phyloP scores from a whole-genome alignment of 768 basidiomycete genomes.

The Candolleomyces efflorescens region DNA sequence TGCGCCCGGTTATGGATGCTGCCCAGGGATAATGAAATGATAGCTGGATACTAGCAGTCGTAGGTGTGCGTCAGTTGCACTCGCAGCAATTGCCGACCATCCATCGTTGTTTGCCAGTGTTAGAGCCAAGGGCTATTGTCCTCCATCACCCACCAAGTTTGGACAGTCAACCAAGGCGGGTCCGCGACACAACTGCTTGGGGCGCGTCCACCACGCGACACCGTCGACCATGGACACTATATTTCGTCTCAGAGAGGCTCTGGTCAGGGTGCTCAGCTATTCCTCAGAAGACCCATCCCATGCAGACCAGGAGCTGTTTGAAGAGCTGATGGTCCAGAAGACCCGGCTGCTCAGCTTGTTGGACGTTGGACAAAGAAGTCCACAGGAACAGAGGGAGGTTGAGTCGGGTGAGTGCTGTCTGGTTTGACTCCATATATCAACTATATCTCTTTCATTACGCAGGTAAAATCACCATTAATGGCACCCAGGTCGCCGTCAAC shows the following conservation, averaged over 20 bases:
- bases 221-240: conserved; percentile 51
- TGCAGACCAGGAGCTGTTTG: conserved; percentile 72
- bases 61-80: background rate
- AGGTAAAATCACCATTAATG: conserved; percentile 67
- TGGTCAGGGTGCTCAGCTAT: conserved; percentile 43
- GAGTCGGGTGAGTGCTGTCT: conserved; percentile 47
- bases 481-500: conserved; percentile 69
- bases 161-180: background rate
- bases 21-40: background rate
- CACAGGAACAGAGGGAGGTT: conserved; percentile 66
- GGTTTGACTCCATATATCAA: background rate
- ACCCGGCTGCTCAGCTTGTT: conserved; percentile 58
- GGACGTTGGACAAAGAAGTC: conserved; percentile 58
- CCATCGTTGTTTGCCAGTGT: background rate
- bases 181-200: background rate
- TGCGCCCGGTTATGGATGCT: background rate
- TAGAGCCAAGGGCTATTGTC: background rate
- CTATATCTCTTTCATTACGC: conserved; percentile 3
- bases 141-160: background rate
- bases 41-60: too few relatives aligned
- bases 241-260: conserved; percentile 48
- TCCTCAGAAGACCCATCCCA: conserved; percentile 38
- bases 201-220: conserved; percentile 1
- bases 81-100: background rate
- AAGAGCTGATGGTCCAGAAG: conserved; percentile 67